phyloP scores from a whole-genome alignment of 441 rosid species.

The California macrophylla region DNA sequence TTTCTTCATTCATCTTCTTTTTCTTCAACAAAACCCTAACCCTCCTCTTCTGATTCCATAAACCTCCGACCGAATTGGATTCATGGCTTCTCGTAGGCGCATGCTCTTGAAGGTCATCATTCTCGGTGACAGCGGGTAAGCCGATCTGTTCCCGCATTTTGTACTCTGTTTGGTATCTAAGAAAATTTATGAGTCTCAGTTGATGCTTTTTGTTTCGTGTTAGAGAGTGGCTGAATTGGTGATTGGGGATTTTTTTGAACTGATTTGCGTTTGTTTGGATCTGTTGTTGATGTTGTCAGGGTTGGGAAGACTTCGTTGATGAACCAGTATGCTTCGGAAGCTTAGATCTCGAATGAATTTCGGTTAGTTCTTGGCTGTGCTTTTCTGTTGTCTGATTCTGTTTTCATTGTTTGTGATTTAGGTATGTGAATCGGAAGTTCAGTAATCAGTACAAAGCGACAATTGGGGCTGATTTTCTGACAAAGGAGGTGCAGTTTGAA shows the following conservation, averaged over 20 bases:
- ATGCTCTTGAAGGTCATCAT: constrained; percentile 80
- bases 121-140: constrained; percentile 82
- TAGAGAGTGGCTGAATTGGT: background rate
- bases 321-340: constrained; percentile 52
- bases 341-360: constrained; percentile 22
- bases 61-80: background rate
- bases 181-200: background rate
- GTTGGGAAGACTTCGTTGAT: constrained; percentile 84
- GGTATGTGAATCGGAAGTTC: constrained; percentile 81
- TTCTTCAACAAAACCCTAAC: constrained; percentile 29
- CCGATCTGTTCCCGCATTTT: background rate
- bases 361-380: background rate
- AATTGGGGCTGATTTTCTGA: constrained; percentile 68
- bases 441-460: constrained; percentile 88
- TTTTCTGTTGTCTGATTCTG: constrained; percentile 2
- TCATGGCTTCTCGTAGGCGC: constrained; percentile 72
- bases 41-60: background rate
- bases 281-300: constrained; percentile 27
- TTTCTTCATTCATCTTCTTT: too few species aligned
- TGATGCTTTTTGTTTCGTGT: background rate
- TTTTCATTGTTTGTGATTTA: constrained; percentile 18
- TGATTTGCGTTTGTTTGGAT: background rate
- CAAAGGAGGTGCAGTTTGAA: constrained; percentile 72
- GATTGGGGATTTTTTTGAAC: background rate
- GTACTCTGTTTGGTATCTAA: background rate